Evolutionary conservation across 441 rosid species (phyloP), one percentile per base, ranked within the genome.

Genomic region (Erodium moschatum): DNA sequence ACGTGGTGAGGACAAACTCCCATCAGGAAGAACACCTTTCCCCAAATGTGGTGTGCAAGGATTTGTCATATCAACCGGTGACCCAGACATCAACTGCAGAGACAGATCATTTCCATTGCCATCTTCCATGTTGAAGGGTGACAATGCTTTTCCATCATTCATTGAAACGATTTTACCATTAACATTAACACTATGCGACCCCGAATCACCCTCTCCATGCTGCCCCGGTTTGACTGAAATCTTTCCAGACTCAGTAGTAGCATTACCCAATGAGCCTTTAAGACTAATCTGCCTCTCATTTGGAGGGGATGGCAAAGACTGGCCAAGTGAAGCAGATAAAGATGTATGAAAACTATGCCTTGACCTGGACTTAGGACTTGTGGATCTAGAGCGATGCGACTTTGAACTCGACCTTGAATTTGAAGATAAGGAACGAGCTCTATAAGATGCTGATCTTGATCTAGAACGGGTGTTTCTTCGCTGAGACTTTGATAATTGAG

Each of bases 361-460:
- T 63, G 72, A 74, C 70, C 66, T 72, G 15, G 77, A 75, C 31
- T 74, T 75, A 15, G 72, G 64, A 63, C 48, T 67, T 70, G 18
- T 67, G 62, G 76, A 64, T 73, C 73, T 72, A 77, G 73, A 71
- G 73, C 19, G 12, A 56, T 2, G 67, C 42, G 79, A 42, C 31
- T 60, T 46, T 40, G 76, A 69, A 68, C 69, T 64, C 31, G 82
- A 76, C 74, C 71, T 75, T 44, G 80, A 72, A 68, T 66, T 11
- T 46, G 74, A 68, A 65, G 82, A 74, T 54, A 63, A 15, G 10
- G 76, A 79, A 66, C 6, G 69, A 15, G 64, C 66, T 69, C 71
- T 62, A 24, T 76, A 73, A 66, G 82, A 79, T 27, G 61, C 9
- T 40, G 79, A 81, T 58, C 76, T 76, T 63, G 79, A 81, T 77